Base-by-base conservation (phyloP, 495 filamentous ascomycete species). In the Penicillium lagena region DNA sequence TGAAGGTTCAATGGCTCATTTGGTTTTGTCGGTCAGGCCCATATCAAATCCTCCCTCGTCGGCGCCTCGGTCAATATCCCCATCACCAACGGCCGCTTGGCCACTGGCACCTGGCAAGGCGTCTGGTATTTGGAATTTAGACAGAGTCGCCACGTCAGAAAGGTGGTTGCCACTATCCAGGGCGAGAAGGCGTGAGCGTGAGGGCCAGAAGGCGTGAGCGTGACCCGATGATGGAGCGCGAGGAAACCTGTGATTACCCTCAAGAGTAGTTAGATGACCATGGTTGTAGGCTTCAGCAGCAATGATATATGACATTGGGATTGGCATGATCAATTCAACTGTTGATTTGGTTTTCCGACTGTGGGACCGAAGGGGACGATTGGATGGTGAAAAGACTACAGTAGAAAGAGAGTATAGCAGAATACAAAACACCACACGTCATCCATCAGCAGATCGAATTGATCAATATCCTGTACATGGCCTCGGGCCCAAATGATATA, bases 71-170 rank as follows among this genome's bases (percentile, higher is more conserved):
- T 98, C 7, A 88, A 80, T 7, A 83, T 98, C 40, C 93, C 94
- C 7, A 94, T 98, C 58, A 81, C 76, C 47, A 80, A 98, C 53
- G 93, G 93, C 9, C 81, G 77, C 52, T 63, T 98, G 60, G 78
- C 76, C 51, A 79, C 70, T 35, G 82, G 82, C 15, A 86, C 82
- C 7, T 87, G 82, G 76, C 77, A 81, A 64, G 90, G 93, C 0
- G 89, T 97, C 44, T 98, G 90, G 89, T 90, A 91, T 60, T 62
- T 96, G 52, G 93, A 98, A 66, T 98, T 98, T 62, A 72, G 93
- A 46, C 77, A 78, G 3, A 69, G 70, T 41, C 86, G 76, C 50
- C 90, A 96, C 66, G 71, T 75, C 33, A 72, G 93, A 50, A 86
- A 76, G 58, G 78, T 98, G 17, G 82, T 98, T 30, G 93, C 93